Evolutionary conservation across 805 yeast genomes (phyloP).

Genomic region (Groenewaldozyma salmanticensis): DNA sequence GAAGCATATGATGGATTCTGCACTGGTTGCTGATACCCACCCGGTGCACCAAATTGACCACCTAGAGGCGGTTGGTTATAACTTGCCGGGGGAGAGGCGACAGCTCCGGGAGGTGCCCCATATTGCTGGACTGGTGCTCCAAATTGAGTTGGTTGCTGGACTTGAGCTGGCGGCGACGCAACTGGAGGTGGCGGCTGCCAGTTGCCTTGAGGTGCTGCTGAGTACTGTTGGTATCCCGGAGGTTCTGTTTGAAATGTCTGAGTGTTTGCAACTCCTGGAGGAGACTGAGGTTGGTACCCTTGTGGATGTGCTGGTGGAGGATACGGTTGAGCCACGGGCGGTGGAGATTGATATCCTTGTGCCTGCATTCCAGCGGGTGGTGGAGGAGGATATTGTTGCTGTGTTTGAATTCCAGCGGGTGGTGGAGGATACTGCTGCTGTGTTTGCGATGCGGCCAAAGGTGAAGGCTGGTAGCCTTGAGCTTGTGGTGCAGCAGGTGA

Average conservation of each 20-base stretch:
- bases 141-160: background rate
- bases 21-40: background rate
- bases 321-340: conserved; percentile 6
- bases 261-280: background rate
- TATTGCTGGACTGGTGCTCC: background rate
- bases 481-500: conserved; percentile 2
- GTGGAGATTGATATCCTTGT: conserved; percentile 9
- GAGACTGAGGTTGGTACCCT: conserved; percentile 6
- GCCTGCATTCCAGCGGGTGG: too few species aligned
- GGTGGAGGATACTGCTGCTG: conserved; percentile 6
- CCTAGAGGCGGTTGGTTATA: conserved; percentile 45
- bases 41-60: background rate
- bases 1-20: conserved; percentile 1
- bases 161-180: background rate
- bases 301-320: too few species aligned
- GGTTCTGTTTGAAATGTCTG: too few species aligned
- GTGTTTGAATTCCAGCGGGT: conserved; percentile 6
- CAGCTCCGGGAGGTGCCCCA: background rate
- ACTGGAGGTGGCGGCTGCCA: conserved; percentile 1
- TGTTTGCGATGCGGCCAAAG: conserved; percentile 4
- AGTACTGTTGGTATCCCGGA: background rate
- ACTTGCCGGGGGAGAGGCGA: conserved; percentile 51
- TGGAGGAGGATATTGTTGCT: conserved; percentile 6
- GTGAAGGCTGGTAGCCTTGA: conserved; percentile 10
- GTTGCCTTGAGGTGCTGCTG: conserved; percentile 5